Percentiles rank a stretch among this genome's conserved stretches.
Evolutionary conservation across 192 early-diverging fungal genomes (phyloP).

Genomic region (Oehlia diaphana): DNA sequence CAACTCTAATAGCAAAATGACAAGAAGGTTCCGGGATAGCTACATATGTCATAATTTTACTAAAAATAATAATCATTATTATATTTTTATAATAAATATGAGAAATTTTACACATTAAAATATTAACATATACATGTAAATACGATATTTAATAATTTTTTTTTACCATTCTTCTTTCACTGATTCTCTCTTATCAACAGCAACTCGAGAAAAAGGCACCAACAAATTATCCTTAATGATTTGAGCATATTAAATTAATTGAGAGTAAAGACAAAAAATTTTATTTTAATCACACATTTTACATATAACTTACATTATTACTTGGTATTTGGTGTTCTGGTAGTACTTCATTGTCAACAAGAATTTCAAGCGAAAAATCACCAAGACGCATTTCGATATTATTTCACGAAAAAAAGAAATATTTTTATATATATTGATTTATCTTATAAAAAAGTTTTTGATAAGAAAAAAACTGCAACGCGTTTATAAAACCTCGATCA

Average conservation of each 20-base stretch:
- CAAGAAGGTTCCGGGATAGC: not conserved
- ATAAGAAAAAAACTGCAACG: no score
- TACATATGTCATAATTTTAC: not conserved
- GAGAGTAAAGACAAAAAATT: not conserved
- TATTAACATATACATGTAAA: not conserved
- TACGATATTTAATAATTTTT: not conserved
- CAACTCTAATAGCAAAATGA: not conserved
- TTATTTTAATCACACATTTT: not conserved
- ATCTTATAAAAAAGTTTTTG: no score
- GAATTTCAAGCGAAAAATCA: not conserved
- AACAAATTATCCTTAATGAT: no score
- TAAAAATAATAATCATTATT: not conserved
- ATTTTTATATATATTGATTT: no score
- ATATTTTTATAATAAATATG: not conserved
- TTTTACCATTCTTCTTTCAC: not conserved
- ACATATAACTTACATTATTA: not conserved
- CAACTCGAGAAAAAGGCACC: no score
- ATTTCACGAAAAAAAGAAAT: not conserved
- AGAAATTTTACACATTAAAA: not conserved
- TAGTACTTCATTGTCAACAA: not conserved
- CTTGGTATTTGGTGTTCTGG: not conserved
- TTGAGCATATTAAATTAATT: no score
- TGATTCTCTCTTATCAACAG: no score
- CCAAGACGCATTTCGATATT: not conserved
- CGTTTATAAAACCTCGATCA: no score